Base-by-base conservation (phyloP, 306 rosid species). In the Hippophae tibetana region DNA sequence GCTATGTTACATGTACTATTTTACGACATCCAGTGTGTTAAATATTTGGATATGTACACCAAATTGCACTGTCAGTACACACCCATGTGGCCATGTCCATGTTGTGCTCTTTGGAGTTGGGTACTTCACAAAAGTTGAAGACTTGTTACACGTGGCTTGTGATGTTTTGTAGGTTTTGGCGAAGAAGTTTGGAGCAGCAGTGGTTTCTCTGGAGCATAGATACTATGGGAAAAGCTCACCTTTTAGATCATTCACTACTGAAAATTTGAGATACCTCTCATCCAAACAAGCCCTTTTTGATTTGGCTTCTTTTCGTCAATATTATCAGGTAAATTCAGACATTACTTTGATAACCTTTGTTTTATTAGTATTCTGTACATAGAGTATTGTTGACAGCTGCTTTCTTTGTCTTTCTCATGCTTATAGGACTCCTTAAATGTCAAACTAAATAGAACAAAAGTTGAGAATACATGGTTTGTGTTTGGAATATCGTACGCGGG, bases 211-310 rank as follows among this genome's bases (percentile, higher is more conserved):
- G 14, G 99, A 92, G 84, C 99, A 92, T 79, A 93, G 97, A 31
- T 92, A 92, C 75, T 92, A 88, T 43, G 97, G 99, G 66, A 84
- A 86, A 69, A 92, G 97, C 63, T 78, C 95, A 13, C 95, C 99
- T 43, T 85, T 85, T 58, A 79, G 73, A 47, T 77, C 82, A 27
- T 78, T 79, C 55, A 56, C 78, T 10, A 88, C 99, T 3, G 70
- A 80, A 56, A 92, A 92, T 70, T 79, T 92, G 86, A 82, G 77
- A 65, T 88, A 85, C 65, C 84, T 92, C 74, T 92, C 99, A 42
- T 88, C 99, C 31, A 92, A 92, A 78, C 97, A 92, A 64, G 97
- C 97, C 25, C 89, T 93, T 70, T 88, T 72, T 63, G 99, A 92
- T 83, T 81, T 92, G 77, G 97, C 97, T 52, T 65, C 61, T 73